phyloP scores from a whole-genome alignment of 2,329 filamentous ascomycete species.

The Pestalotiopsis sp. region DNA sequence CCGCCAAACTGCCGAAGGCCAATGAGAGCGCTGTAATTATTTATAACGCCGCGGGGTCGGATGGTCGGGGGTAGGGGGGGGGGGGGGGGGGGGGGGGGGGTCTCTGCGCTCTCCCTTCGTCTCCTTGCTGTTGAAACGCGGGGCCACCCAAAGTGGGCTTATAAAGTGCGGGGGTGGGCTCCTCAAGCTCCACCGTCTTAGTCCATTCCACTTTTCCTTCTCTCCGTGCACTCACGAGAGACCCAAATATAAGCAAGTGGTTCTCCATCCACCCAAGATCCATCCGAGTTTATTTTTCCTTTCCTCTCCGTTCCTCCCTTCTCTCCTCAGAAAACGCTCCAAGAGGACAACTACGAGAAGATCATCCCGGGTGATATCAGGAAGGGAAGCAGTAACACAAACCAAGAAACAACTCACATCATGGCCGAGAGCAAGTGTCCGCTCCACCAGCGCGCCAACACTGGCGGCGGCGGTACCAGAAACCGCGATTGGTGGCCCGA shows the following conservation, averaged over 20 bases:
- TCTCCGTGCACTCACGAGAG: background rate
- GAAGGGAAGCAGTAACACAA: background rate
- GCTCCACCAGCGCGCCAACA: background rate
- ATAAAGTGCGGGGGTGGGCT: slow-evolving; percentile 11
- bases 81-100: too few species aligned
- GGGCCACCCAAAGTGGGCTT: background rate
- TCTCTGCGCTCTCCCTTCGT: background rate
- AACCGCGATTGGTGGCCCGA: slow-evolving; percentile 79
- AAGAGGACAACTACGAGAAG: background rate
- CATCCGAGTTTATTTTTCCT: background rate
- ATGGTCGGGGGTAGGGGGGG: background rate
- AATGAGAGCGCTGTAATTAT: slow-evolving; percentile 1
- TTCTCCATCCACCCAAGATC: background rate
- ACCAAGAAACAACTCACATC: background rate
- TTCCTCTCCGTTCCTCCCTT: background rate
- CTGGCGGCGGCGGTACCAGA: slow-evolving; percentile 52
- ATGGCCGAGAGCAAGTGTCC: slow-evolving; percentile 14
- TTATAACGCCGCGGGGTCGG: slow-evolving; percentile 7
- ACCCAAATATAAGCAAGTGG: background rate
- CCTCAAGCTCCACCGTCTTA: background rate
- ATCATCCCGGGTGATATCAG: background rate
- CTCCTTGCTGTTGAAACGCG: background rate
- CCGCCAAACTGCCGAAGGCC: slow-evolving; percentile 9
- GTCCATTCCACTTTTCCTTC: background rate
- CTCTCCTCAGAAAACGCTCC: background rate